Conservation (phyloP, 768 basidiomycete species). For the Boletus rufocinnamomeus region DNA sequence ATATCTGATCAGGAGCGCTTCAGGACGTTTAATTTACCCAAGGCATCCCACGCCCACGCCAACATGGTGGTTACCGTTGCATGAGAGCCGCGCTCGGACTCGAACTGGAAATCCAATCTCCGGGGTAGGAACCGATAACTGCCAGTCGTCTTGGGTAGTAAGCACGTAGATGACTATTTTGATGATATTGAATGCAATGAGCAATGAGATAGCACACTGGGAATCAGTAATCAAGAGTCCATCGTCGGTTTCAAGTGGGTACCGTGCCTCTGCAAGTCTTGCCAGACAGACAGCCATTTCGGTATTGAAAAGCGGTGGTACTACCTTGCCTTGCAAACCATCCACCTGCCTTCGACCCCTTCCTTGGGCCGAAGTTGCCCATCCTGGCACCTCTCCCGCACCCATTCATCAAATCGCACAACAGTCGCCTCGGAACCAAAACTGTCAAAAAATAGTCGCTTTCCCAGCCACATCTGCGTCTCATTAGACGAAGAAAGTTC, state of each 20-base stretch:
- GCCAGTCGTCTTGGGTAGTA: not conserved
- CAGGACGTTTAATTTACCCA: not conserved
- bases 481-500: constrained; percentile 48
- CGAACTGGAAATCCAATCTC: not conserved
- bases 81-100: not conserved
- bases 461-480: constrained; percentile 49
- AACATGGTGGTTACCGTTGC: not conserved
- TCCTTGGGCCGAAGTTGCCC: constrained; percentile 61
- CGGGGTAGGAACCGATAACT: not conserved
- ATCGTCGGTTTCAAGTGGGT: not conserved
- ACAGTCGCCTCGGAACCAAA: constrained; percentile 31
- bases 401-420: constrained; percentile 53
- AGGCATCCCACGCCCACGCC: not conserved
- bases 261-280: not conserved
- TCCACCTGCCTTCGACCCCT: constrained; percentile 59
- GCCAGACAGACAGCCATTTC: not conserved
- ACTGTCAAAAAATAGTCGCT: constrained; percentile 48
- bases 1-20: not conserved
- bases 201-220: not conserved
- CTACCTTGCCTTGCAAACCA: constrained; percentile 53
- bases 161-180: too few relatives aligned
- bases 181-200: not conserved
- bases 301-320: not conserved
- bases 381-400: constrained; percentile 40
- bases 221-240: not conserved